Conservation (phyloP, 108 stramenopile species). For the Nitzschia sp. region DNA sequence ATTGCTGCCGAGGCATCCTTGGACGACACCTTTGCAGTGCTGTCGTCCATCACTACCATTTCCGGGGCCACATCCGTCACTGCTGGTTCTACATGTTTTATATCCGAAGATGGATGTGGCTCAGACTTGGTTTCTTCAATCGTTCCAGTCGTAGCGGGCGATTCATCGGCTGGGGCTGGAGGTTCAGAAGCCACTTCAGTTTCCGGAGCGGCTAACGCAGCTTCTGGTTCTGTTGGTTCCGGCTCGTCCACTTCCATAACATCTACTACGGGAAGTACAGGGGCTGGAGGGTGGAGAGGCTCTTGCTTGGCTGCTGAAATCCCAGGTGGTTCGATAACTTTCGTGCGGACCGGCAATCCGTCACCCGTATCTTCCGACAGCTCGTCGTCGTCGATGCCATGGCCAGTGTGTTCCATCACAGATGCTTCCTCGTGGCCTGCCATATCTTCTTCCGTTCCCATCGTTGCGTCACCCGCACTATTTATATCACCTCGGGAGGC, state of each 20-base stretch:
- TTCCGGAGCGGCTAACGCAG: background rate
- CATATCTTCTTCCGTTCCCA: background rate
- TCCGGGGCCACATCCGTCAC: background rate
- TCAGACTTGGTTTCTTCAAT: background rate
- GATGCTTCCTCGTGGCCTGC: background rate
- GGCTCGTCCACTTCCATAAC: slow-evolving; percentile 5
- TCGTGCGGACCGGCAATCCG: slow-evolving; percentile 3
- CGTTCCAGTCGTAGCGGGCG: background rate
- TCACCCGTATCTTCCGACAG: slow-evolving; percentile 11
- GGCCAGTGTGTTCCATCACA: slow-evolving; percentile 6
- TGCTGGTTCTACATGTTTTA: background rate
- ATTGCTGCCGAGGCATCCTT: background rate
- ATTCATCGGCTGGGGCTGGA: background rate
- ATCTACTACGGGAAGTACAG: background rate
- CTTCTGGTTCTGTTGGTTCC: background rate
- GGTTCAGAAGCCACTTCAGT: background rate
- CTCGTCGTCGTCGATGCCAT: background rate
- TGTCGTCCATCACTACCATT: background rate
- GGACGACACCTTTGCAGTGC: background rate
- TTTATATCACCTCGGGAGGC: background rate
- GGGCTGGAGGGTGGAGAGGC: background rate
- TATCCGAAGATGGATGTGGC: background rate
- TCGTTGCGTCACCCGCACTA: slow-evolving; percentile 6
- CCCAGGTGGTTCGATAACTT: slow-evolving; percentile 1
- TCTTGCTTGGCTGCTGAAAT: slow-evolving; percentile 2